These are phyloP conservation scores for Cryptomeria japonica DNA, from an alignment of 75 land plant genomes.

Conservation along the genomic window DNA sequence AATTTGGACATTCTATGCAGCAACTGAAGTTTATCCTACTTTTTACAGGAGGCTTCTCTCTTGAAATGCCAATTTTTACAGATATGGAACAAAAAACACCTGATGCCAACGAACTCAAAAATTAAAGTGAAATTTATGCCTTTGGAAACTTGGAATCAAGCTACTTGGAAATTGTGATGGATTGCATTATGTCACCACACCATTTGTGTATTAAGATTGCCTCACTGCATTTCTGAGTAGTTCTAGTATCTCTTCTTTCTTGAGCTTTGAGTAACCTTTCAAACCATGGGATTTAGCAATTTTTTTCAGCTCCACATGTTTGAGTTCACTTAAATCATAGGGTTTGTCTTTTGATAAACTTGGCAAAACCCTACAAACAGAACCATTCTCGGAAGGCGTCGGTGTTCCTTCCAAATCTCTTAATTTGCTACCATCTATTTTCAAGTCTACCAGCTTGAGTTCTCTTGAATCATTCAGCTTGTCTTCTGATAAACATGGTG, in stretches of 20 bases:
- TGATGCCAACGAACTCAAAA: not conserved
- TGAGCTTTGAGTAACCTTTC: slow-evolving; percentile 82
- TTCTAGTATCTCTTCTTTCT: slow-evolving; percentile 69
- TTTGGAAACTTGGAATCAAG: not conserved
- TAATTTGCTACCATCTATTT: not conserved
- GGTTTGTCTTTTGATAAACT: not conserved
- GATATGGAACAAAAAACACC: not conserved
- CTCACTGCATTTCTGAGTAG: slow-evolving; percentile 14
- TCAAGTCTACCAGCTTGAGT: slow-evolving; percentile 58
- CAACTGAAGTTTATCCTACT: not conserved
- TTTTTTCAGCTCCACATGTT: slow-evolving; percentile 59
- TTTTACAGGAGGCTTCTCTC: not conserved
- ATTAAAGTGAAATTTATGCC: not conserved
- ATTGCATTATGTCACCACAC: not conserved
- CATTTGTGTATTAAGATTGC: slow-evolving; percentile 2
- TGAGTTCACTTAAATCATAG: slow-evolving; percentile 49
- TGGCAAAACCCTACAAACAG: not conserved
- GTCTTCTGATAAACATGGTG: not conserved
- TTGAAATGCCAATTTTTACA: not conserved
- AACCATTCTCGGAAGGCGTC: slow-evolving; percentile 15
- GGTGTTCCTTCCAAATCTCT: not conserved
- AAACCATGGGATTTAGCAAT: slow-evolving; percentile 75
- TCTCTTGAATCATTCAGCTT: slow-evolving; percentile 31
- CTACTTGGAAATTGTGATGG: not conserved
- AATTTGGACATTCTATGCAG: not conserved